Evolutionary conservation across 2,329 filamentous ascomycete genomes (phyloP).

Genomic region (Trichoderma sp.): DNA sequence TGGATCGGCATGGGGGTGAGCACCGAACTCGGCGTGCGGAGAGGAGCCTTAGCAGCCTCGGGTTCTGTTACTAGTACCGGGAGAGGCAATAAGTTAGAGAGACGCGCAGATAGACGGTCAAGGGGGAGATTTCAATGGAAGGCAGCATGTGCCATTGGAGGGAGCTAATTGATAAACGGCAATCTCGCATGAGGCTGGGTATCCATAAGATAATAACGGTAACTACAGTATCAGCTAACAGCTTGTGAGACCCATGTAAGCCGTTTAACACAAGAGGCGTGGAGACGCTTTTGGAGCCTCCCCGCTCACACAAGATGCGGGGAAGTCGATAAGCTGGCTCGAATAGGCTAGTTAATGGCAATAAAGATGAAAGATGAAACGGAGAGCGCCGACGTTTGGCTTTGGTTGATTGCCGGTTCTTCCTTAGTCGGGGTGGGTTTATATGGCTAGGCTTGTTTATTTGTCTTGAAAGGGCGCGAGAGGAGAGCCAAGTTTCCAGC

Average conservation of each 20-base stretch:
- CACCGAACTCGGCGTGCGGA: conserved; percentile 12
- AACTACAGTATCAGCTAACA: neutral
- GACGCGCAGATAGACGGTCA: neutral
- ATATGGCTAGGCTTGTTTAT: neutral
- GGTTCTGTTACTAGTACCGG: neutral
- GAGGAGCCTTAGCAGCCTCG: neutral
- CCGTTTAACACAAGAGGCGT: neutral
- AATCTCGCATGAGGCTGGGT: neutral
- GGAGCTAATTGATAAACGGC: conserved; percentile 1
- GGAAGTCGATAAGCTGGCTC: conserved; percentile 9
- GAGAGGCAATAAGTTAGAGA: neutral
- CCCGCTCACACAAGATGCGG: conserved; percentile 5
- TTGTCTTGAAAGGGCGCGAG: neutral
- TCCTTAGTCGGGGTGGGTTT: neutral
- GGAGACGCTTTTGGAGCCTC: neutral
- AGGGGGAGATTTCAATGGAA: neutral
- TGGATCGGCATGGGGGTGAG: neutral
- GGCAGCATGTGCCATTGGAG: neutral
- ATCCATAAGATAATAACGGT: neutral
- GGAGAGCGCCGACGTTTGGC: neutral
- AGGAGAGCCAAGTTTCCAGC: neutral
- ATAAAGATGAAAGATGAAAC: neutral
- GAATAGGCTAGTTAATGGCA: neutral
- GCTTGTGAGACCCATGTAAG: neutral
- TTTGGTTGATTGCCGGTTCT: conserved; percentile 7